Base-by-base conservation (phyloP, 345 rosid genomes). In the rapeseed (Brassica napus) region DNA sequence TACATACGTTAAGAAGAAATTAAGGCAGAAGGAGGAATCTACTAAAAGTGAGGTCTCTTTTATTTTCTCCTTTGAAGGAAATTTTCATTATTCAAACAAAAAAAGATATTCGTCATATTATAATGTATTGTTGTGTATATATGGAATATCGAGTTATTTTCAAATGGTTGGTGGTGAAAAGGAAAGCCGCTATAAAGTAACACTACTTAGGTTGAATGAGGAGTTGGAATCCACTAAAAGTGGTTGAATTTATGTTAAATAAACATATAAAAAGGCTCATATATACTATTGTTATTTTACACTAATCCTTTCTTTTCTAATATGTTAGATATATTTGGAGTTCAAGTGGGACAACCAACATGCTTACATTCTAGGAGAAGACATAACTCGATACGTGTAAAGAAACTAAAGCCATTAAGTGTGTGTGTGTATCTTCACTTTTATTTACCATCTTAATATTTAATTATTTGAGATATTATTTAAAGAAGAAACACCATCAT, bases 211-310 rank as follows among this genome's bases (percentile, higher is more conserved):
- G 91, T 89, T 88, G 88, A 88, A 89, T 82, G 91, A 84, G 88
- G 97, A 91, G 98, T 91, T 90, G 95, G 98, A 89, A 84, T 88
- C 97, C 98, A 93, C 94, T 87, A 83, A 49, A 82, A 85, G 85
- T 84, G 88, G 84, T 80, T 83, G 23, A 81, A 58, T 65, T 75
- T n/a, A 69, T 75, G 72, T 69, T 52, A 69, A 69, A 70, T 8
- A 75, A 70, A 65, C 60, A 80, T 42, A 54, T 21, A 74, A 28
- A 73, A 62, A 23, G 14, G 65, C n/a, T 12, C 31, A 74, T 12
- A 14, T 35, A 61, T 57, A 64, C 4, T 64, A 69, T 69, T 70
- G 35, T 37, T 64, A 55, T 39, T 42, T 70, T 75, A 69, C 70
- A 68, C 34, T 75, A 63, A 54, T 70, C 60, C 15, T n/a, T 69